phyloP scores from a whole-genome alignment of 108 stramenopile genomes.

The Cyclotella baltica region DNA sequence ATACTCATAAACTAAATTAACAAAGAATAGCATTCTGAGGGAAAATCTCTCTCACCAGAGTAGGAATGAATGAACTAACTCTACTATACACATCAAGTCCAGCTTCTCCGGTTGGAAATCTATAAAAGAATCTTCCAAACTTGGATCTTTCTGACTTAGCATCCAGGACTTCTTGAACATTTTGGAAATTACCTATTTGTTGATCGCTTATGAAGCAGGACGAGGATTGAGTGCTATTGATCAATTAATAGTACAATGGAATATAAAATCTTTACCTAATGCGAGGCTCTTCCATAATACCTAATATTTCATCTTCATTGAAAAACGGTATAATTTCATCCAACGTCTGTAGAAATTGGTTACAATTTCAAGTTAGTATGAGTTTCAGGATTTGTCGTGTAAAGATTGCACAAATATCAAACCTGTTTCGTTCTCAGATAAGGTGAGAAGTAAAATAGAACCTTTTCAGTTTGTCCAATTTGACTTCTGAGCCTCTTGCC shows the following conservation, averaged over 20 bases:
- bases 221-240: neutral
- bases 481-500: constrained; percentile 40
- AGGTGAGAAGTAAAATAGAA: constrained; percentile 56
- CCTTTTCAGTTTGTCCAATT: constrained; percentile 40
- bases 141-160: constrained; percentile 60
- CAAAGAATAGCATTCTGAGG: too few species aligned
- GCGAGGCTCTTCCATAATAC: constrained; percentile 74
- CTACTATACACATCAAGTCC: constrained; percentile 69
- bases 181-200: constrained; percentile 88
- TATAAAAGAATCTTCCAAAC: constrained; percentile 67
- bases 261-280: constrained; percentile 26
- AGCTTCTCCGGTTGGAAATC: constrained; percentile 65
- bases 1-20: too few species aligned
- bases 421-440: constrained; percentile 62
- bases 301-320: constrained; percentile 55
- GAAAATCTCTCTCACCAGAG: too few species aligned
- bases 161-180: constrained; percentile 46
- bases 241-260: neutral
- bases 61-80: constrained; percentile 68
- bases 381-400: too few species aligned
- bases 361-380: neutral
- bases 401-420: neutral
- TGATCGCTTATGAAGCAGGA: constrained; percentile 62
- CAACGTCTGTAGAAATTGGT: constrained; percentile 24
- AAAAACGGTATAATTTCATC: constrained; percentile 46